Percentiles rank a stretch among this genome's conserved stretches.
These are phyloP conservation scores for Bruguiera hainesii DNA, from an alignment of 441 rosid genomes.

Conservation along the genomic window DNA sequence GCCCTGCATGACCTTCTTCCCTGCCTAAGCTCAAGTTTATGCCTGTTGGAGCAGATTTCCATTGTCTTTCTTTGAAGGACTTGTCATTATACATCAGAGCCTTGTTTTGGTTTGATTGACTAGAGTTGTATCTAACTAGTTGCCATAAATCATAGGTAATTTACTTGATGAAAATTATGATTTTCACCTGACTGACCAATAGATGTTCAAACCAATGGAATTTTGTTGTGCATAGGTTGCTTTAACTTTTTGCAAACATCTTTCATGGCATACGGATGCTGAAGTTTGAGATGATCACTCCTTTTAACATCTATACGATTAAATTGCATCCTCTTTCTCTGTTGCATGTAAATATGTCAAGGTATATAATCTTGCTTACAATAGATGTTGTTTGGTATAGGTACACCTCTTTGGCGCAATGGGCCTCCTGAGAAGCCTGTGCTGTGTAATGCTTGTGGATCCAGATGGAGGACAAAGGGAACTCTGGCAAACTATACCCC, in stretches of 20 bases:
- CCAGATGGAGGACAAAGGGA: slow-evolving; percentile 99
- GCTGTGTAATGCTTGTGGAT: slow-evolving; percentile 97
- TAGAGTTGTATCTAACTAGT: background rate
- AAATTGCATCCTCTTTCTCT: slow-evolving; percentile 2
- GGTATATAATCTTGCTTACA: slow-evolving; percentile 11
- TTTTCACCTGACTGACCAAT: too few relatives aligned
- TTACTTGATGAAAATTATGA: background rate
- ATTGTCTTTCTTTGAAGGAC: background rate
- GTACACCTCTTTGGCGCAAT: slow-evolving; percentile 97
- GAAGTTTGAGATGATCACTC: slow-evolving; percentile 5
- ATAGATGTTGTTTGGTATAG: slow-evolving; percentile 28
- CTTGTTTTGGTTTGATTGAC: slow-evolving; percentile 9
- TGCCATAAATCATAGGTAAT: background rate
- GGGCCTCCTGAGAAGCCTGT: slow-evolving; percentile 99
- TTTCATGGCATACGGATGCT: background rate
- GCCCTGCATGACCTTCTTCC: background rate
- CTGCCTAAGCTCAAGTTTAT: background rate
- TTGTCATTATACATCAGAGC: background rate
- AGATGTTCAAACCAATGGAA: too few relatives aligned
- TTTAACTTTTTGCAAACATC: background rate
- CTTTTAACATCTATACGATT: background rate
- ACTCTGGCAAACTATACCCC: slow-evolving; percentile 91
- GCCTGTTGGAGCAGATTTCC: background rate
- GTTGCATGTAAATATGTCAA: background rate
- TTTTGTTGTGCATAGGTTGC: too few relatives aligned